Base-by-base conservation (phyloP, 768 basidiomycete species). In the Pleurotus tuoliensis region DNA sequence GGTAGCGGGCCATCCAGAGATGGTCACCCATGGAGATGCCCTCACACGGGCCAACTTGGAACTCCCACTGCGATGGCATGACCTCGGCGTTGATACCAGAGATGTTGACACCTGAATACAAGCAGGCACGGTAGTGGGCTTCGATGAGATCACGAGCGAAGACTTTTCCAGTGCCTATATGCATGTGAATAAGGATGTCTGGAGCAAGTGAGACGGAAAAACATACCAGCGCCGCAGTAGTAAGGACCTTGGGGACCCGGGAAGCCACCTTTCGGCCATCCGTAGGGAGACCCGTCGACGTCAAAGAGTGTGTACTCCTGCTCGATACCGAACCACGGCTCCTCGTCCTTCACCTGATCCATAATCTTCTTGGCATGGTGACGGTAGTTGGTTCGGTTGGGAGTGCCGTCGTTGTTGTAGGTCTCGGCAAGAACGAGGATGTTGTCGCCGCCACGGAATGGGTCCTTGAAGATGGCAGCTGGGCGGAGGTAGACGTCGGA, bases 41-140 rank as follows among this genome's bases (percentile, higher is more conserved):
- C 71, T 92, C 90, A 66, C 96, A 98, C 27, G 97, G 97, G 53
- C 97, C 96, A 64, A 99, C 94, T 75, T 99, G 97, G 90, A 96
- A 99, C 78, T 99, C 97, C 97, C 97, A 99, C 73, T 99, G 97
- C 56, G 95, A 87, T 13, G 97, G 96, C 96, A 98, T 98, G 59
- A 98, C 96, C 76, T 98, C 97, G 59, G 96, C 96, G 72, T 98
- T 99, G 78, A 99, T 98, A 69, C 97, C 97, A 63, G 92, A 94
- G 77, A 98, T 98, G 79, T 94, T 94, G 76, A 99, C 82, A 63
- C 94, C 95, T 56, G 94, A 76, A 70, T 96, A 95, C 54, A 96
- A 84, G 72, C 95, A 97, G 57, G 92, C 92, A 61, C 94, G 92
- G 78, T 98, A 98, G 78, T 99, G 97, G 38, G 97, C 97, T 78